phyloP scores from a whole-genome alignment of 2,329 filamentous ascomycete species.

The Fusarium sp. region DNA sequence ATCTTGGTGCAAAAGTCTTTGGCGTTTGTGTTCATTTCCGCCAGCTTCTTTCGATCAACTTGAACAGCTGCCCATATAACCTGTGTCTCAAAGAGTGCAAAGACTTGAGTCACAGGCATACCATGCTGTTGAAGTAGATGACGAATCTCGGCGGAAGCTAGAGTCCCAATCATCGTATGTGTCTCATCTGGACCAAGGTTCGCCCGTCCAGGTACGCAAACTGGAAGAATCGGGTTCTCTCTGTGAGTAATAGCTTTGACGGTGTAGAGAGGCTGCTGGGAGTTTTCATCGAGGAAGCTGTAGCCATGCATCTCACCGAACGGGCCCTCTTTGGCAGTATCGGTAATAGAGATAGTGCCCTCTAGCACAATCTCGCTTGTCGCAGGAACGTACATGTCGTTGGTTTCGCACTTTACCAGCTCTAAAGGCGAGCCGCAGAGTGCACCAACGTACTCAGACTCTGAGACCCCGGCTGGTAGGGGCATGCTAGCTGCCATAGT shows the following conservation, averaged over 20 bases:
- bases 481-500: background rate
- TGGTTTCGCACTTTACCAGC: background rate
- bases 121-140: background rate
- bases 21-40: background rate
- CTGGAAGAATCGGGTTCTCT: background rate
- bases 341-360: background rate
- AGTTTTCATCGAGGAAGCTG: background rate
- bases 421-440: background rate
- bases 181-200: background rate
- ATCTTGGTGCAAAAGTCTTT: background rate
- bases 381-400: background rate
- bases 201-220: background rate
- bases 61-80: background rate
- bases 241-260: background rate
- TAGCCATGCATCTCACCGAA: background rate
- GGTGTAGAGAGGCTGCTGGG: background rate
- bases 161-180: background rate
- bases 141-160: background rate
- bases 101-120: background rate
- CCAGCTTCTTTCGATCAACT: background rate
- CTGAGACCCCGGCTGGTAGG: background rate
- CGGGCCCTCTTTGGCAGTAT: background rate
- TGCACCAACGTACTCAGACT: background rate
- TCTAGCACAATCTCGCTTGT: background rate
- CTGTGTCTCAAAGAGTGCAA: background rate